Evolutionary conservation across 2,329 filamentous ascomycete genomes (phyloP), one percentile per base, ranked within the genome.

Genomic region (Microsporum audouinii): DNA sequence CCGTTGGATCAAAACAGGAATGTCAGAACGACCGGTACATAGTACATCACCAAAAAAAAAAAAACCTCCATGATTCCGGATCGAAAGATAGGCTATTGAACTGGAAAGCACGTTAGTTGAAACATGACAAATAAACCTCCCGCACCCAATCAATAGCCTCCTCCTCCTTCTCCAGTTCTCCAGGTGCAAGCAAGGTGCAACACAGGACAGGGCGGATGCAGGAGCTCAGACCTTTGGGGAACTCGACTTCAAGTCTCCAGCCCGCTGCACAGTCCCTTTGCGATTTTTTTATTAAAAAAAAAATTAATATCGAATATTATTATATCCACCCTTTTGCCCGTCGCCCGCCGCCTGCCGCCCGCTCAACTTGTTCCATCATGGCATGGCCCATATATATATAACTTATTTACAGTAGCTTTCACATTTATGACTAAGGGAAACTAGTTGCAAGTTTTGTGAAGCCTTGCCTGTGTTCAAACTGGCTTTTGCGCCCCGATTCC

Each of bases 51-150:
- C n/a, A 43, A 43, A 43, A 43, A 17, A 55, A 43, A 43, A 17
- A 55, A 53, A 55, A 55, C 29, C 49, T 55, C 49, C 49, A 55
- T 55, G 31, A 34, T 38, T 55, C 49, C 49, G 49, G 49, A 36
- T 55, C n/a, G n/a, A 47, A 17, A 55, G 17, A 53, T 55, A 34
- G 45, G 45, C 45, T 49, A 49, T 49, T 49, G 45, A 49, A 49
- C 23, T 49, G 45, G 27, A 29, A 23, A 31, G 14, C 49, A 55
- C 14, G n/a, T 55, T 36, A 36, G 14, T 55, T 55, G 49, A 55
- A 55, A 55, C 49, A 55, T 55, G 49, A 55, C 49, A 55, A 55
- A 55, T 31, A 55, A 36, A 36, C 29, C 49, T 55, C 49, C 49
- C 14, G 10, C 45, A 29, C 27, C 45, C 29, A 55, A 53, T 34